Evolutionary conservation across 2,329 filamentous ascomycete genomes (phyloP).

Genomic region (Colletotrichum lupini): DNA sequence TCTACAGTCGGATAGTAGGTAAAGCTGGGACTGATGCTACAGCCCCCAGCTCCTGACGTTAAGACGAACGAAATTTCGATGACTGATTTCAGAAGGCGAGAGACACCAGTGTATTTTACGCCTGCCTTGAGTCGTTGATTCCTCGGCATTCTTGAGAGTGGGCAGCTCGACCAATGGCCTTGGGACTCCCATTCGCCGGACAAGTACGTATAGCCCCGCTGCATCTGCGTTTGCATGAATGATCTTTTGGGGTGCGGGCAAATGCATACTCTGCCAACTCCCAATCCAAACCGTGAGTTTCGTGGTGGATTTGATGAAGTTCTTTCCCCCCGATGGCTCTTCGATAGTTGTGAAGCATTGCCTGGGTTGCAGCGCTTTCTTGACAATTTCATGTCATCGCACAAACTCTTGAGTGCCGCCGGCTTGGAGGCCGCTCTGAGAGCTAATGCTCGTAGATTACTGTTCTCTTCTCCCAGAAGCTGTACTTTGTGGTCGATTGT

Average conservation of each 20-base stretch:
- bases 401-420: neutral
- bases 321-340: neutral
- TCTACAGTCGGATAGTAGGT: neutral
- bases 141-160: neutral
- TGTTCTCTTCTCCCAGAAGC: neutral
- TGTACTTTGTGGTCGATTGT: neutral
- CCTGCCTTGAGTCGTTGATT: neutral
- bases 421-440: neutral
- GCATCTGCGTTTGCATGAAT: neutral
- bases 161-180: neutral
- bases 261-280: neutral
- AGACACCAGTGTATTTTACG: neutral
- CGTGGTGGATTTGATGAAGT: neutral
- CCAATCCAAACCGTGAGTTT: fast-evolving
- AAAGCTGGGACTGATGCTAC: neutral
- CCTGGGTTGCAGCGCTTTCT: too few relatives aligned
- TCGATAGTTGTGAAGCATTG: neutral
- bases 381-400: neutral
- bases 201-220: neutral
- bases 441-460: neutral
- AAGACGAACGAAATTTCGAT: neutral
- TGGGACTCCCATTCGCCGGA: neutral
- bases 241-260: neutral
- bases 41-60: neutral
- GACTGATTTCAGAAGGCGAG: neutral